Conservation (phyloP, 352 stramenopile genomes). For the Phytopythium montanum region DNA sequence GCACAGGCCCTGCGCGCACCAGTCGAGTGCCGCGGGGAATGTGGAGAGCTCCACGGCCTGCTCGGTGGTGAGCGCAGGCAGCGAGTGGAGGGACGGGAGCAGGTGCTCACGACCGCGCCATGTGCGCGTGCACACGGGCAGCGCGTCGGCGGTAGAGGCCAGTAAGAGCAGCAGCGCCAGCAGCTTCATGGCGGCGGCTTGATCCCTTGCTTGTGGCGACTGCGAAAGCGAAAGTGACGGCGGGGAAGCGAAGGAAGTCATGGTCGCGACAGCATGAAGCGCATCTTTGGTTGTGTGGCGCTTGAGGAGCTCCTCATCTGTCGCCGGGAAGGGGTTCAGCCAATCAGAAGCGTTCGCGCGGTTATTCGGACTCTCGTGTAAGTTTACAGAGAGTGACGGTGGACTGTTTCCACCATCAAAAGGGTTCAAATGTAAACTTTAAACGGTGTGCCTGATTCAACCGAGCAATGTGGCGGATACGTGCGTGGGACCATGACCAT, state of each 20-base stretch:
- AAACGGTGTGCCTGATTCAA: background rate
- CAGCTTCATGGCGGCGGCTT: background rate
- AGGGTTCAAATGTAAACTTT: background rate
- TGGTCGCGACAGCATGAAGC: background rate
- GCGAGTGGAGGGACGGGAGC: slow-evolving; percentile 27
- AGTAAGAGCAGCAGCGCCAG: background rate
- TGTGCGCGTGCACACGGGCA: slow-evolving; percentile 44
- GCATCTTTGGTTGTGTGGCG: background rate
- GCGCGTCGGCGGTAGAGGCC: slow-evolving; percentile 11
- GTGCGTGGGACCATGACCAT: background rate
- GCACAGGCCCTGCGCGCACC: slow-evolving; percentile 63
- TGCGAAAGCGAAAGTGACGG: background rate
- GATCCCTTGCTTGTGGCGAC: background rate
- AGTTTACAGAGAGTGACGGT: background rate
- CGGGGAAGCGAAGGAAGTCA: background rate
- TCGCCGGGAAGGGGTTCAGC: background rate
- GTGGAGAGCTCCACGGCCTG: slow-evolving; percentile 35
- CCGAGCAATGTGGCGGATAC: background rate
- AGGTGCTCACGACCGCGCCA: slow-evolving; percentile 41
- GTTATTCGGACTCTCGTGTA: background rate
- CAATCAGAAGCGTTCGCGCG: background rate
- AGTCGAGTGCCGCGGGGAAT: slow-evolving; percentile 75
- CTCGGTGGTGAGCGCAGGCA: slow-evolving; percentile 23
- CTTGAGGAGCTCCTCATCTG: background rate
- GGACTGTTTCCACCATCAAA: background rate